Evolutionary conservation across 352 stramenopile genomes (phyloP), one percentile per base, ranked within the genome.

Genomic region (Phytophthora vignae): DNA sequence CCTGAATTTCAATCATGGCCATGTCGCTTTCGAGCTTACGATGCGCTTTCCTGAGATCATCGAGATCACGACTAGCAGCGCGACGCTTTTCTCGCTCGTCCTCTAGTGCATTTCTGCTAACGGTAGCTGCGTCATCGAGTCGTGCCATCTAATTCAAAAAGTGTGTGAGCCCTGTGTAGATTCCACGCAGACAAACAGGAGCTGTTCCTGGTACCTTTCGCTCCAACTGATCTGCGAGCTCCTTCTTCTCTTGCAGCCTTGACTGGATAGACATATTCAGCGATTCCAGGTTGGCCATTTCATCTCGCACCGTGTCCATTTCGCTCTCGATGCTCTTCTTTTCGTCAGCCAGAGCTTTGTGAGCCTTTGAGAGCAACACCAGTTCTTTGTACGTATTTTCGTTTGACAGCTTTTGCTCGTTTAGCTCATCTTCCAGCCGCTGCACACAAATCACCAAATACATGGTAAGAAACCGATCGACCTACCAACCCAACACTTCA

Each of bases 331-430:
- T 55, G n/a, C 53, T 76, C 22, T 82, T 67, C 19, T 91, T 91
- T 60, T 96, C 85, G 10, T 91, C 84, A 12, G 66, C 72, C 42
- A 92, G 60, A 22, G 76, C 77, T 71, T 94, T 92, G 69, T 96
- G 85, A 2, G 85, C 88, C 59, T 96, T 96, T 7, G 87, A 86
- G 6, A 96, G 60, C 53, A 96, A 50, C 4, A 96, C 85, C 1
- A 96, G 74, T 63, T 96, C 85, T 55, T 91, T 93, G 72, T 92
- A 96, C 21, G 84, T 90, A 44, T 74, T 84, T 40, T 94, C 87
- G 38, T 87, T 82, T 17, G 85, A 81, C 10, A 82, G 60, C 0
- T 82, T 80, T 40, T 90, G 77, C 27, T 92, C 84, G 25, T 81
- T 76, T 15, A 93, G 40, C 49, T 93, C 79, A n/a, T 82, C 72